Evolutionary conservation across 371 early-diverging fungal genomes (phyloP).

Genomic region (Apophysomyces ossiformis): DNA sequence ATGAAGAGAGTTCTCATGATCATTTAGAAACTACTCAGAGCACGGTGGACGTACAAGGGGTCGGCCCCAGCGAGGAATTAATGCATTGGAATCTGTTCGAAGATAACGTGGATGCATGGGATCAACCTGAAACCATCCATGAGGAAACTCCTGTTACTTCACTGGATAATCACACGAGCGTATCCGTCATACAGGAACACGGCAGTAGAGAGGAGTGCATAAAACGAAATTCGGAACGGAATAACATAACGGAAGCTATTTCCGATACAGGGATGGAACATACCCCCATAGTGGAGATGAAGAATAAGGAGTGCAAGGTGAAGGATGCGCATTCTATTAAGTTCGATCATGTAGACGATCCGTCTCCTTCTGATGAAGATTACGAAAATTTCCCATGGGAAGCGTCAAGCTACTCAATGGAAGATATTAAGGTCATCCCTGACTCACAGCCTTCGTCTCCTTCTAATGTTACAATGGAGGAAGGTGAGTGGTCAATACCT

Average conservation of each 20-base stretch:
- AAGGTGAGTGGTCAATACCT: neutral
- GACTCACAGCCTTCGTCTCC: conserved; percentile 1
- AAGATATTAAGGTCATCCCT: neutral
- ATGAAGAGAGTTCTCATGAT: neutral
- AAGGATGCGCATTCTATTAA: neutral
- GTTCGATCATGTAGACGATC: neutral
- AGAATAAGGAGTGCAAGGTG: neutral
- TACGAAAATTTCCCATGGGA: neutral
- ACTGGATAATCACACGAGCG: neutral
- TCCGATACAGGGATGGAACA: neutral
- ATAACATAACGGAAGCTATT: neutral
- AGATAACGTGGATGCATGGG: neutral
- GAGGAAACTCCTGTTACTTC: neutral
- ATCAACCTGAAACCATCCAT: neutral
- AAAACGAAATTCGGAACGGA: neutral
- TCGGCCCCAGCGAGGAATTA: neutral
- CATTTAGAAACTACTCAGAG: too few species aligned
- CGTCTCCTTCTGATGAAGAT: neutral
- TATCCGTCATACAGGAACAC: too few species aligned
- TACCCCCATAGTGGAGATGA: neutral
- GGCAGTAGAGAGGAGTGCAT: neutral
- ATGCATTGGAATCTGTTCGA: neutral
- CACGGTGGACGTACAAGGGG: neutral
- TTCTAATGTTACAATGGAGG: neutral
- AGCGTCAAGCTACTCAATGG: neutral